Evolutionary conservation across 2,329 filamentous ascomycete species (phyloP), one percentile per base, ranked within the genome.

Genomic region (Rutstroemia sp.): DNA sequence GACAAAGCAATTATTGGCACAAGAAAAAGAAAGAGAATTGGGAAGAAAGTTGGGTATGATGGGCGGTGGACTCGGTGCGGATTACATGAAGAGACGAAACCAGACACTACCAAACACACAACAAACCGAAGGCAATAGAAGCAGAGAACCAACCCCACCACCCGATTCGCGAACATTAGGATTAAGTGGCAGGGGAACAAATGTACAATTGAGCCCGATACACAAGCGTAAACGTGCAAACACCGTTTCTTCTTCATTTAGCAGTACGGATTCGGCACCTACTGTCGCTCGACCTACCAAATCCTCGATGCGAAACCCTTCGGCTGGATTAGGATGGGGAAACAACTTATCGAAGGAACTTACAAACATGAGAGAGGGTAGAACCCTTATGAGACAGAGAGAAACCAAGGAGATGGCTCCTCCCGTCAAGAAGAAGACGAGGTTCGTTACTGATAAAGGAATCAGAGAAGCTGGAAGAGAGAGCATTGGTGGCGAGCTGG

Each of bases 401-500:
- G 30, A 34, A 34, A 34, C 10, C 30, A 34, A 34, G 30, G 30
- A 34, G 30, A 34, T 34, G 30, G 30, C 30, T 34, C 30, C 30
- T 34, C 30, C 41, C 7, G 77, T 82, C 34, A 76, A 80, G 62
- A 86, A 89, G 72, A 89, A 89, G 76, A 91, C 87, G 51, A 77
- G 87, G n/a, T 91, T 92, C 67, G 79, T 91, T 42, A 89, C 88
- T 25, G 83, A 84, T 44, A 88, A 86, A 68, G 88, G 88, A 0
- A 91, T 92, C 60, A 80, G 83, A 54, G 87, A 89, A 70, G 87
- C 88, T 4, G 88, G 88, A 1, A 76, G 87, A 58, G 88, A 91
- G 66, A 90, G 87, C 66, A 68, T 91, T 2, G 83, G 84, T 9
- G 74, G 71, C n/a, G 79, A 80, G 51, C 69, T 74, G 46, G 58